phyloP scores from a whole-genome alignment of 2,329 filamentous ascomycete genomes.

The Teratosphaeria viscida region DNA sequence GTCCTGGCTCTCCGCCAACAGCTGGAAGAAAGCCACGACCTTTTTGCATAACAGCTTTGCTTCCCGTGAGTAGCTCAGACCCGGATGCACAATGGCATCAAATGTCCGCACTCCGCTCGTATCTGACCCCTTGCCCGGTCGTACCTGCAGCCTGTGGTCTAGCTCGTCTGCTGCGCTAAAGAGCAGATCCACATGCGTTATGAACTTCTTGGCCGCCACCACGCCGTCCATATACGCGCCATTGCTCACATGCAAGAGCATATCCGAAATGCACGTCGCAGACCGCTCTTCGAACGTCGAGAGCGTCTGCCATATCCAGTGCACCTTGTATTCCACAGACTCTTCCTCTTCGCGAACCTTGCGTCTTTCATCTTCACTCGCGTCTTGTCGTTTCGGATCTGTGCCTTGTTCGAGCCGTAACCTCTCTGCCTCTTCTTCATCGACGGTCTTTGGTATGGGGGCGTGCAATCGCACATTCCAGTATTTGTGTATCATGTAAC shows the following conservation, averaged over 20 bases:
- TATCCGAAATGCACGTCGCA: slow-evolving; percentile 95
- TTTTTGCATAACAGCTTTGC: slow-evolving; percentile 99
- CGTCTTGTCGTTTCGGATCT: slow-evolving; percentile 37
- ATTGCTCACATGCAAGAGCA: slow-evolving; percentile 97
- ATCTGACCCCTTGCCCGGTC: slow-evolving; percentile 24
- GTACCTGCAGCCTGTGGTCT: slow-evolving; percentile 57
- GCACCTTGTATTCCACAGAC: slow-evolving; percentile 93
- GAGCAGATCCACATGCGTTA: slow-evolving; percentile 86
- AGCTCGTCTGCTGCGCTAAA: slow-evolving; percentile 82
- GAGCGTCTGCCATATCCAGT: slow-evolving; percentile 93
- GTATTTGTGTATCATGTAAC: slow-evolving; percentile 99
- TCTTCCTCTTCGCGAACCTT: slow-evolving; percentile 78
- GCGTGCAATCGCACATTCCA: slow-evolving; percentile 81
- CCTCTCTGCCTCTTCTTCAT: slow-evolving; percentile 16
- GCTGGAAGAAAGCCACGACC: slow-evolving; percentile 92
- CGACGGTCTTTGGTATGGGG: slow-evolving; percentile 28
- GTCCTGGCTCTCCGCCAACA: slow-evolving; percentile 90
- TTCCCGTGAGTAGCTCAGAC: slow-evolving; percentile 83
- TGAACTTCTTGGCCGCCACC: slow-evolving; percentile 89
- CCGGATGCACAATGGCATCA: slow-evolving; percentile 37
- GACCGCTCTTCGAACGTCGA: slow-evolving; percentile 97
- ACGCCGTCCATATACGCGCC: slow-evolving; percentile 93
- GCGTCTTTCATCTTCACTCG: slow-evolving; percentile 59
- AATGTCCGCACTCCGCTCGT: slow-evolving; percentile 21
- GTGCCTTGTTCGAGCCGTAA: slow-evolving; percentile 22